Evolutionary conservation across 106 monocot species (phyloP), one percentile per base, ranked within the genome.

Genomic region (Phalaenopsis aphrodite): DNA sequence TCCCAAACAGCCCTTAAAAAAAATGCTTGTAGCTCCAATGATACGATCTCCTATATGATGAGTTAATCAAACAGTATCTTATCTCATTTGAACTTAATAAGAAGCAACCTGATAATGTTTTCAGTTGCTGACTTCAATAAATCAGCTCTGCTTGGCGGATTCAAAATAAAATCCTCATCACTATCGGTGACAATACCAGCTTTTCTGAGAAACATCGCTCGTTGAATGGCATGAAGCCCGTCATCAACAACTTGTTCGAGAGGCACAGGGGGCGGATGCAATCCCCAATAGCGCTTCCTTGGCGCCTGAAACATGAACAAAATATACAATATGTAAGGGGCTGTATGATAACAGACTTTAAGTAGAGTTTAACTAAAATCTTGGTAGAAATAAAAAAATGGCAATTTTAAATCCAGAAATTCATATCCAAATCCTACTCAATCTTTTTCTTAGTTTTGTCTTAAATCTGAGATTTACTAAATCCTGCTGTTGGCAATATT

Each of bases 241-340:
- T 93, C 91, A 83, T 95, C 90, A 76, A 99, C 87, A 75, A 99
- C 91, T 87, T 93, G 83, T 80, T 99, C 99, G 64, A 99, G 95
- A 61, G 94, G 93, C 41, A 87, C 88, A 24, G 95, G 99, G 76
- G 99, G 99, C 85, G 99, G 89, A 83, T 99, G 99, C 78, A 99
- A 88, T 78, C 91, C 95, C 99, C 95, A 99, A 67, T 99, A 99
- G 5, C 95, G 91, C 68, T 99, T 95, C 75, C 95, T 89, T 42
- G 99, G 95, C 10, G 91, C 93, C 95, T 94, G 83, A 78, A 83
- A 81, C 39, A 85, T 16, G 42, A 48, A 52, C 76, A 76, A 14
- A 49, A 30, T 19, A 42, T 30, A 52, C 7, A 18, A 17, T 5
- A 74, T 43, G 16, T 4, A 69, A 39, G 39, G 30, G 30, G 30